Evolutionary conservation across 495 filamentous ascomycete species (phyloP).

Genomic region (Hypoxylon fuscum): DNA sequence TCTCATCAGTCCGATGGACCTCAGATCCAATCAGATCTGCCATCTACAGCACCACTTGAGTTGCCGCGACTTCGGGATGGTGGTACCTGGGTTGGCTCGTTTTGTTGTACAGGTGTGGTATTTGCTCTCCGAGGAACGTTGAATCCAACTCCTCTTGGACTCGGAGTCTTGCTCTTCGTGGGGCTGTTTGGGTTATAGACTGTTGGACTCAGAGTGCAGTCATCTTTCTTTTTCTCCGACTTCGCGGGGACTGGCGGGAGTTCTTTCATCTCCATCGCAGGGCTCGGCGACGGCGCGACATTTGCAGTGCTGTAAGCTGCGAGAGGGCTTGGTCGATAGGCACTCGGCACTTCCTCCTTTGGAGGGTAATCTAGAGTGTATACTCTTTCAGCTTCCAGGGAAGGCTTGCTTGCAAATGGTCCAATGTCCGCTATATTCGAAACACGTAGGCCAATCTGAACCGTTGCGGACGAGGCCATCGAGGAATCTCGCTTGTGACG

Average conservation of each 20-base stretch:
- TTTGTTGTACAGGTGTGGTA: constrained; percentile 40
- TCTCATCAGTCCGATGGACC: constrained; percentile 1
- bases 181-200: constrained; percentile 54
- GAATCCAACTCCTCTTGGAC: constrained; percentile 57
- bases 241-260: constrained; percentile 45
- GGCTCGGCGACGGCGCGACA: constrained; percentile 16
- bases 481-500: constrained; percentile 57
- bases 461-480: constrained; percentile 55
- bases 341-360: constrained; percentile 24
- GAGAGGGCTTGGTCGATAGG: constrained; percentile 44
- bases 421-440: constrained; percentile 57
- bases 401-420: constrained; percentile 34
- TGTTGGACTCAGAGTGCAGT: constrained; percentile 49
- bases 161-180: constrained; percentile 53
- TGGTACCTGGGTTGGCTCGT: not conserved
- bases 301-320: constrained; percentile 14
- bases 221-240: constrained; percentile 19
- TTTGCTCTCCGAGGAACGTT: constrained; percentile 37
- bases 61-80: constrained; percentile 29
- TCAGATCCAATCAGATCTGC: constrained; percentile 42
- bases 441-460: constrained; percentile 59
- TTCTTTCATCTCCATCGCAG: constrained; percentile 48
- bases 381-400: constrained; percentile 40
- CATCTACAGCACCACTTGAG: constrained; percentile 26
- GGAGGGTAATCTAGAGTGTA: constrained; percentile 48